These are phyloP conservation scores for Quercus tomentella DNA, from an alignment of 331 rosid species.

Conservation along the genomic window DNA sequence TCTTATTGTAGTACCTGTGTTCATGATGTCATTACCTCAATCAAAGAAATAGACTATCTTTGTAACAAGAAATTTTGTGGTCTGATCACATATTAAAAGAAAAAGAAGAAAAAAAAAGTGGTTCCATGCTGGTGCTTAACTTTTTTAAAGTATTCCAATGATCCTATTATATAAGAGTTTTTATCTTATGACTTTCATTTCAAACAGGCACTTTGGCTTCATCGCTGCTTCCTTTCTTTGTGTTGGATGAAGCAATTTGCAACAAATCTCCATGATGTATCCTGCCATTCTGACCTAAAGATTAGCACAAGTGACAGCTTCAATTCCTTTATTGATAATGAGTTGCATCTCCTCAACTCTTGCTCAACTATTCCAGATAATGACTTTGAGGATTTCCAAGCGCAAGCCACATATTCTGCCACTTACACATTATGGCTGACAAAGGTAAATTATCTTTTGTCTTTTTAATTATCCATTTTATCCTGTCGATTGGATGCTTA, in stretches of 20 bases:
- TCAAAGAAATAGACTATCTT: not conserved
- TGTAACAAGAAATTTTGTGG: not conserved
- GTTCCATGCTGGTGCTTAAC: too few relatives aligned
- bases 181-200: too few relatives aligned
- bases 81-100: too few relatives aligned
- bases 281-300: constrained; percentile 27
- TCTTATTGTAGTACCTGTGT: not conserved
- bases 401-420: constrained; percentile 59
- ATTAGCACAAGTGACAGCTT: constrained; percentile 19
- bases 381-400: constrained; percentile 60
- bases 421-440: constrained; percentile 64
- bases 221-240: constrained; percentile 41
- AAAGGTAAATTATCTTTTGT: constrained; percentile 34
- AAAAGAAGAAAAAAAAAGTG: too few relatives aligned
- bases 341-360: constrained; percentile 44
- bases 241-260: constrained; percentile 1
- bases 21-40: not conserved
- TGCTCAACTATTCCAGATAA: constrained; percentile 48
- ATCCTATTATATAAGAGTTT: too few relatives aligned
- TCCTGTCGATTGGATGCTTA: constrained; percentile 9
- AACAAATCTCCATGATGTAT: constrained; percentile 6
- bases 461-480: not conserved
- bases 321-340: constrained; percentile 46
- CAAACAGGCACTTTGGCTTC: too few relatives aligned
- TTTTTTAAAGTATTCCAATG: too few relatives aligned